phyloP scores from a whole-genome alignment of 495 filamentous ascomycete species.

The Hamigera avellanea region DNA sequence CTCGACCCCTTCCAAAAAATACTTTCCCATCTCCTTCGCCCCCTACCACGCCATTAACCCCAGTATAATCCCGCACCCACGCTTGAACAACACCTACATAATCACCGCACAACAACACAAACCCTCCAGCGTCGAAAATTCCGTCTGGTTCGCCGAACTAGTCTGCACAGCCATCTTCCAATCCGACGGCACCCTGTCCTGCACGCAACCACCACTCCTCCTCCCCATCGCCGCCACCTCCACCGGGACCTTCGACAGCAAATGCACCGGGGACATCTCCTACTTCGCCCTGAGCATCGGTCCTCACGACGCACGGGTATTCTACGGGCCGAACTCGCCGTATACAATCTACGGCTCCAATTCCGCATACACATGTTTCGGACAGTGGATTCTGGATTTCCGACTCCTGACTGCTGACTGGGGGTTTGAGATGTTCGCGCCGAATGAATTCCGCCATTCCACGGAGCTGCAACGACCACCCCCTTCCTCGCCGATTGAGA shows the following conservation, averaged over 20 bases:
- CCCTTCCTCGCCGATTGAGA: slow-evolving; percentile 29
- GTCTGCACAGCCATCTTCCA: slow-evolving; percentile 34
- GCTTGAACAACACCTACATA: slow-evolving; percentile 28
- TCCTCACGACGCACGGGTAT: slow-evolving; percentile 40
- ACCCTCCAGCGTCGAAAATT: not conserved
- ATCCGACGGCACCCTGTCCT: slow-evolving; percentile 21
- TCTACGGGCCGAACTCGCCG: slow-evolving; percentile 36
- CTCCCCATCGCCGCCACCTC: slow-evolving; percentile 32
- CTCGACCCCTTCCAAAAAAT: slow-evolving; percentile 25
- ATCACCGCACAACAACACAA: slow-evolving; percentile 31
- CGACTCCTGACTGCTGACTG: slow-evolving; percentile 28
- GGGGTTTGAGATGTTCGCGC: slow-evolving; percentile 9
- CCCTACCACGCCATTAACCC: slow-evolving; percentile 29
- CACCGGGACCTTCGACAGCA: slow-evolving; percentile 13
- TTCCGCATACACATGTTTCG: slow-evolving; percentile 37
- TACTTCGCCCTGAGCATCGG: slow-evolving; percentile 26
- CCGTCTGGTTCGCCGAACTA: slow-evolving; percentile 24
- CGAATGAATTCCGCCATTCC: slow-evolving; percentile 18
- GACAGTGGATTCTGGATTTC: slow-evolving; percentile 40
- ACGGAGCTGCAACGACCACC: slow-evolving; percentile 36
- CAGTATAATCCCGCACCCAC: slow-evolving; percentile 42
- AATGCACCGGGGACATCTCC: slow-evolving; percentile 27
- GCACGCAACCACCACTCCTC: slow-evolving; percentile 19
- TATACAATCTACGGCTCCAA: slow-evolving; percentile 39
- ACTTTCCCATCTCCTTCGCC: slow-evolving; percentile 33